Evolutionary conservation across 371 early-diverging fungal genomes (phyloP).

Genomic region (Mortierella sp.): DNA sequence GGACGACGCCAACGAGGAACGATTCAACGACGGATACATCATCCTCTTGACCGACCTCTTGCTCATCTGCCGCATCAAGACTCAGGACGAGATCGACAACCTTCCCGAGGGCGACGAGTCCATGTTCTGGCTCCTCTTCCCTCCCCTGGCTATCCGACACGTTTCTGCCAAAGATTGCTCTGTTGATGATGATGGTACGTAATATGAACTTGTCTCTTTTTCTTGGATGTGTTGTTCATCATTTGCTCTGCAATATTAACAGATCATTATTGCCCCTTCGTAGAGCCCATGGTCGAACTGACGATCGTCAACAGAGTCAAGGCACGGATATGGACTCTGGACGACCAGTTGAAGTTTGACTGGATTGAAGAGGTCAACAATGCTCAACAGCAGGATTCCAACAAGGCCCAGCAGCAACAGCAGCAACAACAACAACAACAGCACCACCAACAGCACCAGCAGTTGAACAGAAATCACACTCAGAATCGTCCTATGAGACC

Average conservation of each 20-base stretch:
- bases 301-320: constrained; percentile 53
- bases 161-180: constrained; percentile 45
- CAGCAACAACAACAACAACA: constrained; percentile 35
- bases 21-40: constrained; percentile 53
- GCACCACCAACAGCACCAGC: constrained; percentile 16
- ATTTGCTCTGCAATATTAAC: not conserved
- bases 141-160: constrained; percentile 55
- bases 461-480: constrained; percentile 28
- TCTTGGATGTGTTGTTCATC: too few species aligned
- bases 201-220: not conserved
- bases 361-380: constrained; percentile 46
- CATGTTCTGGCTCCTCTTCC: constrained; percentile 49
- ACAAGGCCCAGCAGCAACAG: constrained; percentile 35
- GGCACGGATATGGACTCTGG: constrained; percentile 33
- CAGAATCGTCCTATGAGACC: constrained; percentile 42
- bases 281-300: constrained; percentile 46
- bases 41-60: constrained; percentile 50
- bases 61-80: constrained; percentile 50
- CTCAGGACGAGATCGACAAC: constrained; percentile 42
- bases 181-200: constrained; percentile 37
- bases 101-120: constrained; percentile 48
- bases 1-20: constrained; percentile 36
- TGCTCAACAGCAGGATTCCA: constrained; percentile 41
- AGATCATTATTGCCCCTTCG: not conserved
- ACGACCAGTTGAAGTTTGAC: constrained; percentile 39